Evolutionary conservation across 1,139 yeast species (phyloP).

Genomic region (Candida anutae): DNA sequence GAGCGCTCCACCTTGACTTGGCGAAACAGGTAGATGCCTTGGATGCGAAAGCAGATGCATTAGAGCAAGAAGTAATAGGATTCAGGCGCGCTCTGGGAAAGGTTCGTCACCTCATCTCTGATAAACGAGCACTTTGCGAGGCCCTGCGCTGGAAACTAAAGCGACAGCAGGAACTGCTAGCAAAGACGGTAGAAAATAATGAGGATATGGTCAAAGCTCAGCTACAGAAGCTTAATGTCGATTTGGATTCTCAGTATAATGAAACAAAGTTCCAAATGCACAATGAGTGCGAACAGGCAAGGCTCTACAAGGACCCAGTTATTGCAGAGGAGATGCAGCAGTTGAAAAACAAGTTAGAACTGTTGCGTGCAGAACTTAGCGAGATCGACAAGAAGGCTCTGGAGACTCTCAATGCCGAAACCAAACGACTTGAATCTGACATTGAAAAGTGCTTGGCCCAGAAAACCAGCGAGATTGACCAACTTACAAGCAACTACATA

Average conservation of each 20-base stretch:
- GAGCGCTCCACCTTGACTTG: background rate
- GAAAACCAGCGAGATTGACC: conserved; percentile 11
- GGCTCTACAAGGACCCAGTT: conserved; percentile 19
- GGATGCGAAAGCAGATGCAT: background rate
- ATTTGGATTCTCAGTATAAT: conserved; percentile 20
- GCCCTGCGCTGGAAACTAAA: conserved; percentile 1
- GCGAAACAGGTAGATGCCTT: background rate
- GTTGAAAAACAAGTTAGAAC: conserved; percentile 8
- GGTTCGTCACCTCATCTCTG: conserved; percentile 4
- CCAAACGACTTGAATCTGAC: conserved; percentile 13
- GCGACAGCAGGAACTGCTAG: background rate
- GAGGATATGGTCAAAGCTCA: conserved; percentile 9
- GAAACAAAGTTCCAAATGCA: conserved; percentile 25
- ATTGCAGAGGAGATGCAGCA: conserved; percentile 10
- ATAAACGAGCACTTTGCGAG: conserved; percentile 8
- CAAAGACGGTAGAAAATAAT: conserved; percentile 6
- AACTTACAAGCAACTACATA: conserved; percentile 9
- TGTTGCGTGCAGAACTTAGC: conserved; percentile 8
- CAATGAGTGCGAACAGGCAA: conserved; percentile 22
- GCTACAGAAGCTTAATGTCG: conserved; percentile 8
- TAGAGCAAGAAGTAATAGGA: conserved; percentile 1
- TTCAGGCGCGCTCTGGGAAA: conserved; percentile 1
- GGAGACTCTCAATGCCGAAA: conserved; percentile 10
- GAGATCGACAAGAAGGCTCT: conserved; percentile 8
- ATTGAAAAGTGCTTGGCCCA: conserved; percentile 9